Base-by-base conservation (phyloP, 192 early-diverging fungal genomes). In the Dissophora globulifera region DNA sequence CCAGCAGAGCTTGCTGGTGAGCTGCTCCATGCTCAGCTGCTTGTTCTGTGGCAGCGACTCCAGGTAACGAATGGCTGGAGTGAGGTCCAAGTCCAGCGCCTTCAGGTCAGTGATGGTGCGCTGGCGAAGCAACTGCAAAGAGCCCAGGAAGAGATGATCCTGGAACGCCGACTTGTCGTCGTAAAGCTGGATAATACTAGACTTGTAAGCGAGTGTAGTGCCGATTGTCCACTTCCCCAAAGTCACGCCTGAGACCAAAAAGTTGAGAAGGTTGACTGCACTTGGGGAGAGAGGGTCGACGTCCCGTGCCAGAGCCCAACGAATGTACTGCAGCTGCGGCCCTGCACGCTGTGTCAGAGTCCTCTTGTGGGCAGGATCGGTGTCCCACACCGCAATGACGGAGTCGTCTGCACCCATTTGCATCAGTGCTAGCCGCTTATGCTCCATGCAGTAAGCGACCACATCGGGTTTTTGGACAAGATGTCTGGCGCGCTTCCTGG, bases 381-480 rank as follows among this genome's bases (percentile, higher is more conserved):
- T 25, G 22, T 25, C 25, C 22, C 22, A 25, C 13, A 50, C 27
- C 23, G 48, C 13, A 26, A 50, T 13, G 16, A 50, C 48, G 23
- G 13, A 13, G 48, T 50, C 26, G 48, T 25, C 16, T 3, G 13
- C 13, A 4, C 48, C 48, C 48, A 25, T 50, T 13, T 3, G 7
- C 23, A 25, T 25, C 23, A 50, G 25, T 17, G 22, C 22, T n/a
- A n/a, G 57, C 57, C 43, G 57, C 48, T 45, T 3, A 59, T 29
- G 57, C 43, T 57, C 55, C 55, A 57, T 13, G 38, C 55, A 27
- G 55, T 42, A 22, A 57, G 55, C 1, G 55, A 57, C 35, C 38
- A 42, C 54, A 56, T 42, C 22, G 38, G 54, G 38, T 56, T 56
- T 8, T 30, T 52, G 32, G 33, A 30, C 7, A 54, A 19, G 19